Base-by-base conservation (phyloP, 306 rosid genomes). In the Malus fusca region DNA sequence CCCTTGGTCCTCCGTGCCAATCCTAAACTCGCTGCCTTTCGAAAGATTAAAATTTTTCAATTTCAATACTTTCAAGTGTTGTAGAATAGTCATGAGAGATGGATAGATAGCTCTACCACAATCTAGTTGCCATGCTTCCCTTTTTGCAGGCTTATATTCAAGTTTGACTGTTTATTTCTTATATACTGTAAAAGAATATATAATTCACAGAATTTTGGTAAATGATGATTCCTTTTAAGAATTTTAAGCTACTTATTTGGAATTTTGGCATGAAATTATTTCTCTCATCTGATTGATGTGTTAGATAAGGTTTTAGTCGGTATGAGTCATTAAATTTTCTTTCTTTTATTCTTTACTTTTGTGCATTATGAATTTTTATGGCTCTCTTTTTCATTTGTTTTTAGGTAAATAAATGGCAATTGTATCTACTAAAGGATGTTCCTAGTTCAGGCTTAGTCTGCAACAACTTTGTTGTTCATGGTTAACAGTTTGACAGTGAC, bases 391-490 rank as follows among this genome's bases (percentile, higher is more conserved):
- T 75, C 23, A 53, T 62, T n/a, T 72, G 25, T 69, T 46, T 22
- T 56, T 15, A 21, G 4, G 71, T 83, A 91, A 91, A 79, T 91
- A 80, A 83, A 89, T 89, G 93, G 79, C 78, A 88, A 82, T 84
- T 87, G 96, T 88, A 88, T 85, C 92, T 88, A 74, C 87, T 80
- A 67, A 86, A 77, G 43, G 83, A 75, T 69, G 89, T 80, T 78
- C 79, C 84, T 88, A 78, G 85, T 81, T 85, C 87, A 62, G 84
- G 82, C 84, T 81, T 84, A 66, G 71, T 80, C 53, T 81, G 52
- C 66, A 83, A 78, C 87, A 85, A 82, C 83, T 80, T 48, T 91
- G n/a, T 81, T 84, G 86, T 80, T 59, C 89, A 88, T 83, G 88
- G 82, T 84, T 85, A 84, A 69, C 84, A 83, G 63, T 75, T 85